phyloP scores from a whole-genome alignment of 1,139 yeast species.

The Groenewaldozyma auringiensis region DNA sequence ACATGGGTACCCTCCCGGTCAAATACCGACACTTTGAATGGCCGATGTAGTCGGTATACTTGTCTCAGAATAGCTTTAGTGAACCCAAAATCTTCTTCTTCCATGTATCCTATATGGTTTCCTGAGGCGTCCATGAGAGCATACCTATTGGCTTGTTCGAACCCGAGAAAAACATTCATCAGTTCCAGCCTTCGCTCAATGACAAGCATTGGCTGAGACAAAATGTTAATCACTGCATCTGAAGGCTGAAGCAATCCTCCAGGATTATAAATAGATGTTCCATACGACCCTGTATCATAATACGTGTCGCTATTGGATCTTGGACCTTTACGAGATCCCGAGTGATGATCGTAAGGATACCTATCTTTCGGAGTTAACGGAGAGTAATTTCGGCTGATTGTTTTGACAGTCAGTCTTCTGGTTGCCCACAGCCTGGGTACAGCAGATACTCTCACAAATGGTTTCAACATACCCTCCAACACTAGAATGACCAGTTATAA shows the following conservation, averaged over 20 bases:
- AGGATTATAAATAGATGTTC: not conserved
- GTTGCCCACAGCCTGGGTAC: too few relatives aligned
- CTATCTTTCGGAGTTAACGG: not conserved
- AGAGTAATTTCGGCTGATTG: too few relatives aligned
- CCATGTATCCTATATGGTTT: slow-evolving; percentile 67
- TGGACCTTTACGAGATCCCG: not conserved
- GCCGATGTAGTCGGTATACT: slow-evolving; percentile 73
- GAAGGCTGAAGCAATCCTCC: slow-evolving; percentile 37
- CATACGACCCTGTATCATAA: not conserved
- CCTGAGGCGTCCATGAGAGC: slow-evolving; percentile 68
- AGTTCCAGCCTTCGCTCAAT: slow-evolving; percentile 82
- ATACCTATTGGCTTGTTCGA: slow-evolving; percentile 84
- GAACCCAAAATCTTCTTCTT: slow-evolving; percentile 70
- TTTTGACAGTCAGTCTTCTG: too few relatives aligned
- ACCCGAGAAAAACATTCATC: slow-evolving; percentile 79
- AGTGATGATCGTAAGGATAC: not conserved
- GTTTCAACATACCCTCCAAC: too few relatives aligned
- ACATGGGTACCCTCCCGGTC: slow-evolving; percentile 63
- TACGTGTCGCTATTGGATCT: not conserved
- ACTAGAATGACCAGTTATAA: too few relatives aligned
- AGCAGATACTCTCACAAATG: too few relatives aligned
- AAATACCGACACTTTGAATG: slow-evolving; percentile 74
- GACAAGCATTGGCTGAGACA: slow-evolving; percentile 74
- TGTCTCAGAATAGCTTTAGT: slow-evolving; percentile 69
- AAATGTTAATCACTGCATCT: slow-evolving; percentile 50